These are phyloP conservation scores for Oxytropis ochrocephala DNA, from an alignment of 306 rosid species.

Conservation along the genomic window DNA sequence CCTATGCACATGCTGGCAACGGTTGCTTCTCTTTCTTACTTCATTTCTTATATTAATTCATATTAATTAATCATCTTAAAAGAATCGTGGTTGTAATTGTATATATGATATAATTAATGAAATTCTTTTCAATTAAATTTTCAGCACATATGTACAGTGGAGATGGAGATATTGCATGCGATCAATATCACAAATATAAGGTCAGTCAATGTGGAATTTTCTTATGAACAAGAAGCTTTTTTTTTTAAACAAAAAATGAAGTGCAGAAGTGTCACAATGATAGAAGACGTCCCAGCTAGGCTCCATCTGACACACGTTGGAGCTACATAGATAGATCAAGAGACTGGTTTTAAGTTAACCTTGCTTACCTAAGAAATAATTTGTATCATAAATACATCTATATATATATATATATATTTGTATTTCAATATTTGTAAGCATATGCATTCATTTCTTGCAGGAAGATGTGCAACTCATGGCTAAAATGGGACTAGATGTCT, in stretches of 20 bases:
- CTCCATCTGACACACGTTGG: too few relatives aligned
- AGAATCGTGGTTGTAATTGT: background rate
- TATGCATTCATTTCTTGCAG: background rate
- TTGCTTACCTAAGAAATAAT: background rate
- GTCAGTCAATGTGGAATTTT: slow-evolving; percentile 2
- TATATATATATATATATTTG: background rate
- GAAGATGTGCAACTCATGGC: slow-evolving; percentile 13
- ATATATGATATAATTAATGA: background rate
- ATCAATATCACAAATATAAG: slow-evolving; percentile 38
- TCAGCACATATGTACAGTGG: background rate
- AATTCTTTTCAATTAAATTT: background rate
- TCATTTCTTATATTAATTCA: background rate
- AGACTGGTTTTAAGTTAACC: background rate
- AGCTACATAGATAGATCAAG: too few relatives aligned
- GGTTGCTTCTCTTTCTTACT: slow-evolving; percentile 2
- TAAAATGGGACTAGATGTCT: slow-evolving; percentile 9
- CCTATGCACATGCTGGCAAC: slow-evolving; percentile 14
- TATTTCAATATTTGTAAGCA: too few relatives aligned
- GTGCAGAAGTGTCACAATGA: too few relatives aligned
- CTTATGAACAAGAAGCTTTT: background rate
- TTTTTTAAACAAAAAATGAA: too few relatives aligned
- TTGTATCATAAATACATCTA: background rate
- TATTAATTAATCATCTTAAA: background rate
- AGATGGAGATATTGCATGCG: slow-evolving; percentile 16
- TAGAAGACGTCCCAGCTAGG: too few relatives aligned